Base-by-base conservation (phyloP, 306 rosid species). In the Rosa lucieae region DNA sequence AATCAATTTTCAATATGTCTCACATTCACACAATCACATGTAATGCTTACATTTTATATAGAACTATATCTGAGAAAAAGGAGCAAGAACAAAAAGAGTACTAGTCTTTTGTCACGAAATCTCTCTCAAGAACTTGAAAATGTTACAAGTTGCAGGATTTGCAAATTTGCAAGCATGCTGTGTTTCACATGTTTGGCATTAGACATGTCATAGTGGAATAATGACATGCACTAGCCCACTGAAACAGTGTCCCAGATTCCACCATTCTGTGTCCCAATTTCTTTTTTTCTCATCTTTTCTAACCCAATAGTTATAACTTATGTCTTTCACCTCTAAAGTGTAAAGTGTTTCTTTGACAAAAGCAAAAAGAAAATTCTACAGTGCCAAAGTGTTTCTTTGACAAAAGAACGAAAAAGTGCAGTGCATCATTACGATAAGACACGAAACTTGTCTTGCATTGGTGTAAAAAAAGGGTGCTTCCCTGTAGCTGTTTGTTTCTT, bases 101-200 rank as follows among this genome's bases (percentile, higher is more conserved):
- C 44, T 10, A 3, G 1, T n/a, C 65, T 2, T 65, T 65, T 52
- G 79, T 56, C 35, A 46, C 77, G 3, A 17, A 49, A 37, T 70
- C 42, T 26, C 56, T 5, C 39, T 14, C 37, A 39, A 17, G 47
- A 70, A 6, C 12, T 14, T 52, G 15, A 14, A 32, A 65, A 17
- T 47, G 21, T 70, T 1, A 18, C 58, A 26, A 26, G 59, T 35
- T 40, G 51, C 29, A 14, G 7, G 40, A 29, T 63, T 2, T 15
- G 55, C 52, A 20, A 65, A 29, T 63, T 2, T 15, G 55, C 52
- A 20, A 65, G 39, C 39, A 23, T 48, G 37, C 52, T 68, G 18
- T 21, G 67, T 42, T 65, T 84, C 87, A 72, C 84, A 62, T 67
- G 82, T 58, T 35, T 8, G 48, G 35, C 84, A 56, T 20, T 40